Evolutionary conservation across 139 green algal genomes (phyloP), one percentile per base, ranked within the genome.

Genomic region (Picochlorum sp.): DNA sequence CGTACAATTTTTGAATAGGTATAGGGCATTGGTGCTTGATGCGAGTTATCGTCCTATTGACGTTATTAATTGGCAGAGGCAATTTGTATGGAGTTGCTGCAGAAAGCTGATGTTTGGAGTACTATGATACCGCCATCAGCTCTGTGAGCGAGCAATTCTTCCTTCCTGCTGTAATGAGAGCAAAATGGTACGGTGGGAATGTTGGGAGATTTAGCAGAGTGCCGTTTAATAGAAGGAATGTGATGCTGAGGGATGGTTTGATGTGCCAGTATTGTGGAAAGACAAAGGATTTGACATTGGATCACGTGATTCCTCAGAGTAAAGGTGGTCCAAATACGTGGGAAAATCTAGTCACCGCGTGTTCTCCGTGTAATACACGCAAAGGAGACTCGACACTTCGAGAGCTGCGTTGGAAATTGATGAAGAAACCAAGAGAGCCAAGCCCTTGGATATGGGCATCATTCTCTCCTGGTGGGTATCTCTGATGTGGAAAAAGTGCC

Each of bases 71-170:
- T 83, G 79, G 79, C 73, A 78, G 49, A 60, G 76, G 79, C 79
- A n/a, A 69, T 86, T 37, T 72, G 62, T n/a, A 51, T 86, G 28
- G 76, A 83, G 21, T 23, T 80, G 6, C 10, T 60, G 4, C 63
- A 80, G 45, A 86, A 86, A 60, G 79, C 78, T 8, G 79, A 86
- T 50, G 79, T 86, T 63, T 86, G 15, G 76, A 87, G 71, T 87
- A 87, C 20, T 88, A 85, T 41, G 70, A 85, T 6, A 52, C 54
- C 3, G 18, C 49, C 5, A 49, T 71, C 5, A 32, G 11, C n/a
- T 56, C 37, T 24, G 34, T 54, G 6, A 59, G 47, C 20, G 34
- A 59, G 3, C 11, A 59, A 47, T 66, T 55, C 49, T 63, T 37
- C 24, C 56, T 75, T 41, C 67, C 72, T 21, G 72, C 72, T 2